Base-by-base conservation (phyloP, 768 basidiomycete genomes). In the Tylopilus vinaceipallidus region DNA sequence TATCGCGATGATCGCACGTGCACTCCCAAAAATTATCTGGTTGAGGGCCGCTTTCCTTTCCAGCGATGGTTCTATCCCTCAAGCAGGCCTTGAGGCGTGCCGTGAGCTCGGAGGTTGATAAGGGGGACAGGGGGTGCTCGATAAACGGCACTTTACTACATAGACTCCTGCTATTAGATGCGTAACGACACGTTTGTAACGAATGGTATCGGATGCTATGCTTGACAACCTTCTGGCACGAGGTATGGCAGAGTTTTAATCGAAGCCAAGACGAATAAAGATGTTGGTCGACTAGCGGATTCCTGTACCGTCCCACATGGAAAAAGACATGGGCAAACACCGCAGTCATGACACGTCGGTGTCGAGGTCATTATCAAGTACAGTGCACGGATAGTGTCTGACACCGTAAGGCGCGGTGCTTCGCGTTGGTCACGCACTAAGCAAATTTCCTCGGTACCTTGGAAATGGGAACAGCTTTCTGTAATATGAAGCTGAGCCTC, bases 1-100 rank as follows among this genome's bases (percentile, higher is more conserved):
- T 52, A 57, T 65, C 62, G 54, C 29, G 54, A 57, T 57, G 58
- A 60, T 63, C 49, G 17, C 58, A 58, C 55, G 57, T 58, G 52
- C 33, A 30, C 27, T 54, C 47, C 35, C 22, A 35, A 50, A 46
- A 46, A 34, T 14, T 33, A 20, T 40, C 47, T 47, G 36, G 47
- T 47, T 40, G 50, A 45, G 42, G 54, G 36, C 34, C n/a, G 5
- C 29, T 58, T 61, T 30, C 63, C 50, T 36, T 51, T 54, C 36
- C 34, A 55, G 50, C 17, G 20, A 20, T 34, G 27, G 48, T 52
- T 42, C 27, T 32, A 23, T 19, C 54, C 22, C 33, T 42, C 50
- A 41, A 47, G 55, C 60, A 32, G 51, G 52, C 20, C 49, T 54
- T 51, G 48, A 33, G 48, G 34, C 42, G 41, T 37, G 47, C 42